Conservation (phyloP, 768 basidiomycete genomes). For the Filobasidium floriforme region DNA sequence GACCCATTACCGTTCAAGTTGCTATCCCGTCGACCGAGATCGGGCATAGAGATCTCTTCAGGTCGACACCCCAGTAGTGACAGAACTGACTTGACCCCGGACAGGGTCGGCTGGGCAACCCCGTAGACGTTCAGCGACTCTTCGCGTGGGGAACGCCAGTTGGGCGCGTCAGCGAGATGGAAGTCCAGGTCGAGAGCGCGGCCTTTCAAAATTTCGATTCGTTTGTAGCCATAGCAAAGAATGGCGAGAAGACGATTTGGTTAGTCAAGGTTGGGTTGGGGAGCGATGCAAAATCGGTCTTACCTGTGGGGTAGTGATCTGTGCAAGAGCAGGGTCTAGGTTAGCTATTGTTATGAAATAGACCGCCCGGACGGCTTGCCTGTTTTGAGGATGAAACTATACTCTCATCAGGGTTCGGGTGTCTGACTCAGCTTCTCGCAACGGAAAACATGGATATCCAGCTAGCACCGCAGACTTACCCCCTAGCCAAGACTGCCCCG, state of each 20-base stretch:
- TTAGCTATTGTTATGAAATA: conserved; percentile 28
- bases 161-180: conserved; percentile 87
- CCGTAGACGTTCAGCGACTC: conserved; percentile 85
- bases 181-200: conserved; percentile 84
- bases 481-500: conserved; percentile 41
- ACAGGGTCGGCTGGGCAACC: conserved; percentile 86
- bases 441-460: too few relatives aligned
- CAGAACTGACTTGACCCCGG: conserved; percentile 81
- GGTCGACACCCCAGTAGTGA: conserved; percentile 56
- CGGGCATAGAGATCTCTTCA: conserved; percentile 26
- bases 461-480: too few relatives aligned
- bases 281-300: conserved; percentile 21
- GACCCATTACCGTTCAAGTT: not conserved
- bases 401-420: too few relatives aligned
- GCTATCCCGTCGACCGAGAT: not conserved
- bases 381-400: conserved; percentile 82
- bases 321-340: not conserved
- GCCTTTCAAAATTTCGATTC: too few relatives aligned
- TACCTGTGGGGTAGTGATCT: conserved; percentile 43
- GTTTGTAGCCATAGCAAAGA: too few relatives aligned
- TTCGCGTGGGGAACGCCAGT: conserved; percentile 76
- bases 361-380: conserved; percentile 52
- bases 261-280: too few relatives aligned
- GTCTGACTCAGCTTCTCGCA: too few relatives aligned
- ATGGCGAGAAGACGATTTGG: too few relatives aligned